A percentile compares a stretch with the other conserved stretches of the same genome.
Conservation (phyloP, 306 rosid species). For the Castanea mollissima region DNA sequence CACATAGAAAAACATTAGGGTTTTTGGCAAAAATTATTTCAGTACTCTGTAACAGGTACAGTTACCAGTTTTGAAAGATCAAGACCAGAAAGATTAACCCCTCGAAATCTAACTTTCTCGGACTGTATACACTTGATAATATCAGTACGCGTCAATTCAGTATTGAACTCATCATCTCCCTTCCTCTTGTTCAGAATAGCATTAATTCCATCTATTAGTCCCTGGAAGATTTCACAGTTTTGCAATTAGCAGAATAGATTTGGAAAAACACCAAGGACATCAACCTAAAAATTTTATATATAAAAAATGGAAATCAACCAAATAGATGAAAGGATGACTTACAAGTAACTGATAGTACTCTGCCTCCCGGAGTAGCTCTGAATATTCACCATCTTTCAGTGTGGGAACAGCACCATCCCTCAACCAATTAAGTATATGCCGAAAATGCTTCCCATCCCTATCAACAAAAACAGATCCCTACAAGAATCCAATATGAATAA, state of each 20-base stretch:
- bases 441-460: conserved; percentile 85
- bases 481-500: conserved; percentile 24
- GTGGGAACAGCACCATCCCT: conserved; percentile 79
- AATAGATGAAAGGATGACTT: conserved; percentile 26
- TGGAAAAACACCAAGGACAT: not conserved
- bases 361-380: conserved; percentile 77
- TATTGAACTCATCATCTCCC: conserved; percentile 59
- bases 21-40: conserved; percentile 10
- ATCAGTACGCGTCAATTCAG: conserved; percentile 83
- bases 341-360: conserved; percentile 90
- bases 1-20: not conserved
- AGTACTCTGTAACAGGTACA: conserved; percentile 6
- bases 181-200: conserved; percentile 46
- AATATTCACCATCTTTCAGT: conserved; percentile 52
- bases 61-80: conserved; percentile 93
- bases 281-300: not conserved
- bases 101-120: conserved; percentile 81
- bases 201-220: conserved; percentile 70
- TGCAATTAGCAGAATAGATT: not conserved
- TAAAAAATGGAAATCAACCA: conserved; percentile 1
- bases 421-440: conserved; percentile 94
- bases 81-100: conserved; percentile 91
- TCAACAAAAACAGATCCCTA: conserved; percentile 89
- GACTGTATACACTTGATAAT: conserved; percentile 94
- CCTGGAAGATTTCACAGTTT: conserved; percentile 44